These are phyloP conservation scores for Chaetomium cochliodes DNA, from an alignment of 495 filamentous ascomycete genomes.

Conservation along the genomic window DNA sequence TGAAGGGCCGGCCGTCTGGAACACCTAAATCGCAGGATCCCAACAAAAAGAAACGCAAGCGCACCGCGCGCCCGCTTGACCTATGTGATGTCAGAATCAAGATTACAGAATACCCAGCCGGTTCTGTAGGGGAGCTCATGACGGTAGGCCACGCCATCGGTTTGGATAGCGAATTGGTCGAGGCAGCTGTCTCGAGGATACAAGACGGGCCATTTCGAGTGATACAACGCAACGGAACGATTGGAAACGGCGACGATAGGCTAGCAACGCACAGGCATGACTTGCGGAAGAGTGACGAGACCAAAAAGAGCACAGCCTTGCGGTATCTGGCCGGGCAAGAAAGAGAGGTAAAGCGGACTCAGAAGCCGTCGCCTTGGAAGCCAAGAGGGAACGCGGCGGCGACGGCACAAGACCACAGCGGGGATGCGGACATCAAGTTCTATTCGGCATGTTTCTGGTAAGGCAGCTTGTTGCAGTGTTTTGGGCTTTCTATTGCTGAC, in stretches of 20 bases:
- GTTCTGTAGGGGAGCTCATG: constrained; percentile 42
- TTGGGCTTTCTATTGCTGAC: not conserved
- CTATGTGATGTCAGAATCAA: constrained; percentile 92
- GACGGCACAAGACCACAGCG: constrained; percentile 71
- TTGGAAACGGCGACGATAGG: constrained; percentile 62
- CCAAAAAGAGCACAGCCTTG: constrained; percentile 81
- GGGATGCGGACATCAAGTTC: constrained; percentile 72
- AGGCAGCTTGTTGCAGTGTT: constrained; percentile 24
- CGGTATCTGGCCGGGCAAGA: constrained; percentile 64
- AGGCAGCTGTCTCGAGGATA: constrained; percentile 11
- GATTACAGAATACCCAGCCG: constrained; percentile 77
- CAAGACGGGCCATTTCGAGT: constrained; percentile 62
- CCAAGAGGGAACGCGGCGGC: constrained; percentile 71
- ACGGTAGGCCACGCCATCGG: constrained; percentile 23
- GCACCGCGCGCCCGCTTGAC: constrained; percentile 70
- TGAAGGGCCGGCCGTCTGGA: constrained; percentile 81
- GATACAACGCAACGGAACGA: constrained; percentile 70
- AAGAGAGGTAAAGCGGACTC: constrained; percentile 62
- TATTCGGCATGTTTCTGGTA: constrained; percentile 89
- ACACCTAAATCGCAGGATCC: constrained; percentile 83
- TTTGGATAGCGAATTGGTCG: constrained; percentile 22
- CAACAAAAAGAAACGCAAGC: constrained; percentile 86
- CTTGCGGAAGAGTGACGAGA: constrained; percentile 74
- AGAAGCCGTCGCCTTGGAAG: constrained; percentile 62
- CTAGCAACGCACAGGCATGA: constrained; percentile 65